A percentile compares a stretch with the other conserved stretches of the same genome.
Conservation (phyloP, 2,329 filamentous ascomycete species). For the Laburnicola sp. region DNA sequence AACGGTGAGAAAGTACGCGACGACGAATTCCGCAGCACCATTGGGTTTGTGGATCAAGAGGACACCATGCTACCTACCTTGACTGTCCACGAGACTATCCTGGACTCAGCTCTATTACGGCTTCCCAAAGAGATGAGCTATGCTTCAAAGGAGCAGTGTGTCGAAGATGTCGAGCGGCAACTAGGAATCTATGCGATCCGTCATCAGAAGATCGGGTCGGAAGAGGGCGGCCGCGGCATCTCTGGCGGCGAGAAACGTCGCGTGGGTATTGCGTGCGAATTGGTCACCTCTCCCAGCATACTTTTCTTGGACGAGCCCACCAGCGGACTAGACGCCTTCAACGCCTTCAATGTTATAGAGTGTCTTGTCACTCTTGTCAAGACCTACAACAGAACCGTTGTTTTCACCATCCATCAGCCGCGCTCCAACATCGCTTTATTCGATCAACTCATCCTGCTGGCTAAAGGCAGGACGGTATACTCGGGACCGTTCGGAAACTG, state of each 20-base stretch:
- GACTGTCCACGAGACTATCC: conserved; percentile 96
- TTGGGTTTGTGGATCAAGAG: conserved; percentile 97
- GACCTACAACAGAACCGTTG: conserved; percentile 93
- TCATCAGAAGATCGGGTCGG: conserved; percentile 92
- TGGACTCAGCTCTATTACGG: conserved; percentile 88
- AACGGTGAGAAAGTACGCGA: conserved; percentile 90
- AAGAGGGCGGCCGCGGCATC: conserved; percentile 92
- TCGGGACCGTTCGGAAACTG: conserved; percentile 88
- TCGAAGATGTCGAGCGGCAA: conserved; percentile 91
- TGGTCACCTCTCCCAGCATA: conserved; percentile 96
- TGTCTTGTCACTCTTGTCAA: conserved; percentile 93
- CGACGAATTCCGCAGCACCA: conserved; percentile 83
- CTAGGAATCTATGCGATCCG: conserved; percentile 93
- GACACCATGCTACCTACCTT: conserved; percentile 95
- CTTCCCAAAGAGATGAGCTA: conserved; percentile 90
- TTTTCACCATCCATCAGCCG: conserved; percentile 98
- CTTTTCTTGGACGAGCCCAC: conserved; percentile 97
- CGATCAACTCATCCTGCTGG: conserved; percentile 87
- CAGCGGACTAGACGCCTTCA: conserved; percentile 92
- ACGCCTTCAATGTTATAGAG: conserved; percentile 97
- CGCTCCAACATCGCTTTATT: conserved; percentile 98
- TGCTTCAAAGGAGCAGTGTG: conserved; percentile 84
- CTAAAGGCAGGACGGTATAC: conserved; percentile 86
- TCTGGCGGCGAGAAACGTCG: conserved; percentile 96
- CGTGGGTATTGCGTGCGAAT: conserved; percentile 94